Evolutionary conservation across 352 stramenopile genomes (phyloP), one percentile per base, ranked within the genome.

Genomic region (Phytopythium sindhum): DNA sequence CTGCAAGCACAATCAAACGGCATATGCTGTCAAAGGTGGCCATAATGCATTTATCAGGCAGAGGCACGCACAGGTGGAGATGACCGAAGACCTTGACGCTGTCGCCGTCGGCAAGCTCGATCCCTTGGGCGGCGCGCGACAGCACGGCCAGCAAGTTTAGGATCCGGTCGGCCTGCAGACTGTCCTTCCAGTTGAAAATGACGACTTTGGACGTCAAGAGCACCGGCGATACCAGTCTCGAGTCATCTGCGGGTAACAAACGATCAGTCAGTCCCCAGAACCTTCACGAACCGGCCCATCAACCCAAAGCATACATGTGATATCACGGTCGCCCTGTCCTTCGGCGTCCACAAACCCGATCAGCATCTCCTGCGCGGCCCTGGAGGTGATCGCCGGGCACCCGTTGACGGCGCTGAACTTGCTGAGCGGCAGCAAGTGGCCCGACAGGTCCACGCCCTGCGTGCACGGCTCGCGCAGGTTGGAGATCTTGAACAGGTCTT

Each of bases 161-260:
- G 64, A 96, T 96, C 23, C 87, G 84, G 29, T 96, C 87, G 1
- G 84, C 80, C 52, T 96, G 85, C 2, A 96, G 63, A 74, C 84
- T 92, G 65, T 96, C 87, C 64, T 95, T 95, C 87, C 87, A 95
- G 69, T 95, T 95, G 65, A 95, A 95, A n/a, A 95, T 70, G 41
- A 95, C 87, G 0, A 86, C 85, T 58, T 95, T 95, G 26, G 87
- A 95, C 24, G 87, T 67, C n/a, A 95, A 67, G 55, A 95, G 69
- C 44, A 95, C 84, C 2, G 87, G 87, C 28, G 87, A 94, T 61
- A 95, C 85, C 26, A 95, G 72, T 53, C 85, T 68, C 60, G 85
- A 95, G 63, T 95, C 87, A 55, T 95, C 78, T 90, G 58, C 10
- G 37, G 1, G 59, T 23, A 23, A 8, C 15, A 47, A 47, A 47